Percentiles rank a stretch among this genome's conserved stretches.
These are phyloP conservation scores for Oryza brachyantha DNA, from an alignment of 176 grass and related monocot species.

Conservation along the genomic window DNA sequence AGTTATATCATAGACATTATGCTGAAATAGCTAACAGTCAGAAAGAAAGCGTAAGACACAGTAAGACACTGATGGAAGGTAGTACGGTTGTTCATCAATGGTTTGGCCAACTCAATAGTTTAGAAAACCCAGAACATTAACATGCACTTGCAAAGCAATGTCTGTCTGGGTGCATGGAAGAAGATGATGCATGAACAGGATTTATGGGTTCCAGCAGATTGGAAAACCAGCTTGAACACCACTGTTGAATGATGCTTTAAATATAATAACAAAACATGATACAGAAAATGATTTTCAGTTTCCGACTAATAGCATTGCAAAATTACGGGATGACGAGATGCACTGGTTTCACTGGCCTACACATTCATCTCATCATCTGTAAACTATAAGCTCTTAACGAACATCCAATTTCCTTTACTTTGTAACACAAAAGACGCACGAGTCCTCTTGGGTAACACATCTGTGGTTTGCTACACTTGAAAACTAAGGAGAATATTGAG, in stretches of 20 bases:
- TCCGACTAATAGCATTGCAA: background rate
- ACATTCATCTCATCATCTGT: no score
- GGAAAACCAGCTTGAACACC: background rate
- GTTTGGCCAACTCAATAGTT: background rate
- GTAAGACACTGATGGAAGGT: background rate
- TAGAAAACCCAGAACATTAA: background rate
- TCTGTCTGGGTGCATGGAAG: background rate
- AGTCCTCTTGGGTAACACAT: background rate
- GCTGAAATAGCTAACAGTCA: conserved; percentile 17
- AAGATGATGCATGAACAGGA: background rate
- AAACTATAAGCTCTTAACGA: conserved; percentile 16
- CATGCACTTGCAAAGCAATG: background rate
- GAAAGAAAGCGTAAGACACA: conserved; percentile 12
- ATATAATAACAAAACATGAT: background rate
- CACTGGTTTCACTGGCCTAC: background rate
- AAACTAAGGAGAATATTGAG: background rate
- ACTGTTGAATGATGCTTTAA: background rate
- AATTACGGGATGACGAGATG: background rate
- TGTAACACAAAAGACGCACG: background rate
- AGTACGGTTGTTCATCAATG: background rate
- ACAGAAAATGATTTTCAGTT: background rate
- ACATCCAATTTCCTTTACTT: background rate
- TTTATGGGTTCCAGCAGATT: background rate
- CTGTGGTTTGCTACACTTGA: background rate
- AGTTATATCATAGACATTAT: conserved; percentile 34